Base-by-base conservation (phyloP, 2,329 filamentous ascomycete genomes). In the Colletotrichum somersetense region DNA sequence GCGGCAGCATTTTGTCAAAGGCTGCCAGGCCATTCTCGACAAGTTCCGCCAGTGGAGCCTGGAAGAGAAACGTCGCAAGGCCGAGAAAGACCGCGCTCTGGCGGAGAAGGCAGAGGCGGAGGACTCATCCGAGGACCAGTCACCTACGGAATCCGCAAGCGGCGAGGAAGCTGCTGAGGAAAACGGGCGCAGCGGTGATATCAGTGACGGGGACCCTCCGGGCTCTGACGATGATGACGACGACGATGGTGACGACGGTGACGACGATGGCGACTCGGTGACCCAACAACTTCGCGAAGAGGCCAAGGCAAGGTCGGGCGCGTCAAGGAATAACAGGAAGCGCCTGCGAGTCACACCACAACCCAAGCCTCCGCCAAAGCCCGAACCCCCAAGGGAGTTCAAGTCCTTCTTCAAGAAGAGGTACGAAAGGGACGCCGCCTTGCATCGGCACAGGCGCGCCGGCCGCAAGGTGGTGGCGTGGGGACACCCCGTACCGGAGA, bases 31-130 rank as follows among this genome's bases (percentile, higher is more conserved):
- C 0, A 91, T 98, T 40, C 87, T 98, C 26, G 91, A 94, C 74
- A 98, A 98, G 79, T 98, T 98, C 79, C 89, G 91, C 62, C 86
- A 89, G 66, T 98, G 95, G 95, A 95, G 91, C 74, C 89, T 95
- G 73, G 94, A 97, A 79, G 96, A 99, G 81, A 97, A 95, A 84
- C 89, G 92, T 55, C 86, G 93, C 72, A 94, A 94, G 81, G 83
- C 90, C 3, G 92, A 94, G 77, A 93, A 91, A 77, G 94, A 96
- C 72, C 91, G 91, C 59, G 88, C 86, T 3, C 80, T 85, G 30
- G 83, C 84, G 6, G 81, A 87, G 33, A 83, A 86, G 53, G 86
- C 87, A 18, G 83, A 85, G 80, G 75, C 73, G 38, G 72, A 76
- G 14, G 74, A 75, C 33, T 53, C 61, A n/a, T 64, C 70, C 40